These are phyloP conservation scores for Borealophlyctis nickersoniae DNA, from an alignment of 192 early-diverging fungal species.

Conservation along the genomic window DNA sequence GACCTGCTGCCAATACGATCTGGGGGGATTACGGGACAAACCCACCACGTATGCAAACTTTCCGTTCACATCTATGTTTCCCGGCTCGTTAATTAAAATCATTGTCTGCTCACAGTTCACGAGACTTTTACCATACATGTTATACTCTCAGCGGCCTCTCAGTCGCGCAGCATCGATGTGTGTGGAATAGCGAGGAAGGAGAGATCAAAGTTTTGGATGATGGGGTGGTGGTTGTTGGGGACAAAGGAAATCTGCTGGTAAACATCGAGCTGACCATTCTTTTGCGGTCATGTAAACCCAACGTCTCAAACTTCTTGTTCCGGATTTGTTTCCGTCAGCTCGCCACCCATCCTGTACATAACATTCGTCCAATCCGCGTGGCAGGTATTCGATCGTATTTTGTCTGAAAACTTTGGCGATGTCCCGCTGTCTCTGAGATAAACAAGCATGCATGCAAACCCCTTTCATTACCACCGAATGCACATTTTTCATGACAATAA, in stretches of 20 bases:
- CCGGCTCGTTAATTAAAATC: conserved; percentile 6
- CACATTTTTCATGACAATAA: not conserved
- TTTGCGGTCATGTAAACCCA: too few relatives aligned
- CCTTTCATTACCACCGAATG: too few relatives aligned
- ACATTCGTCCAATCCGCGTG: conserved; percentile 54
- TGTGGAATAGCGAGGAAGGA: conserved; percentile 33
- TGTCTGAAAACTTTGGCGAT: too few relatives aligned
- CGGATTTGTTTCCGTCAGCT: conserved; percentile 26
- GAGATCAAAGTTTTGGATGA: conserved; percentile 41
- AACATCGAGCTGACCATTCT: too few relatives aligned
- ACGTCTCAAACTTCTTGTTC: too few relatives aligned
- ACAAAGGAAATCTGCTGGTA: conserved; percentile 2
- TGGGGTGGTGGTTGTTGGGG: not conserved
- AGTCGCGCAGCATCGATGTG: conserved; percentile 71
- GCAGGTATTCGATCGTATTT: conserved; percentile 30
- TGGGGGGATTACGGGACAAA: conserved; percentile 89
- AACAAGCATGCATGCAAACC: too few relatives aligned
- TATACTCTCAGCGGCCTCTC: conserved; percentile 88
- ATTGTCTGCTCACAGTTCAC: conserved; percentile 35
- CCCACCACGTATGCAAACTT: conserved; percentile 67
- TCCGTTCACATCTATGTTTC: too few relatives aligned
- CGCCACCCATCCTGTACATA: conserved; percentile 72
- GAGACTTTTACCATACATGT: conserved; percentile 94
- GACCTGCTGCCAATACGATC: conserved; percentile 73
- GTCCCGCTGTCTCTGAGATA: too few relatives aligned